Base-by-base conservation (phyloP, 768 basidiomycete species). In the Neoboletus brunneissimus region DNA sequence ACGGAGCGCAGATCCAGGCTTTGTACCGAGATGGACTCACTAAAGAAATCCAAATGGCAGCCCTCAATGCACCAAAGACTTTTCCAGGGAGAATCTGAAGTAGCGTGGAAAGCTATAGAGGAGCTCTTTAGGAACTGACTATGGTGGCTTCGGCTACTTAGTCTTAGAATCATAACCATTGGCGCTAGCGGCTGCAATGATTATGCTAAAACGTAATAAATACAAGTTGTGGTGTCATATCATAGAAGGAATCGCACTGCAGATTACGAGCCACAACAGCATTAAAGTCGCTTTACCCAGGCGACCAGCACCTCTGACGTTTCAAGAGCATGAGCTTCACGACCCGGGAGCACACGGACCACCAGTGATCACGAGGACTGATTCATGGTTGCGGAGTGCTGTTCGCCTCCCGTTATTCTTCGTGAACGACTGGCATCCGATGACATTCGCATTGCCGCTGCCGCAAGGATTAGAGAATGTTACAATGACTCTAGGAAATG, bases 21-120 rank as follows among this genome's bases (percentile, higher is more conserved):
- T 38, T 1, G 1, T 32, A 0, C 3, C 0, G 43, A 56, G 43
- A 23, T 52, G 23, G 4, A 18, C 0, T 23, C 2, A 2, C 29
- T 55, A 27, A 27, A 16, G 5, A 27, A 12, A 4, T 20, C 20
- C 2, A 22, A 4, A 23, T 51, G 54, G 59, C 11, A 25, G 22
- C 5, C 22, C 2, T 54, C 60, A 12, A 44, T 66, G 3, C 52
- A 64, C 31, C 13, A 43, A 1, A 29, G 6, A 2, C 2, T 10
- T 50, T 64, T 63, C 38, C 25, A 44, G 64, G 64, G n/a, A 12
- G 52, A 59, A 2, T 51, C 61, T 0, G 44, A 59, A 11, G 54
- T 52, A 15, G 64, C 64, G 3, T 59, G 56, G 64, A 37, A 2
- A 12, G 54, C 53, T 18, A 44, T 64, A 25, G 63, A 57, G 25